Evolutionary conservation across 2,329 filamentous ascomycete species (phyloP).

Genomic region (Ophiocordyceps robertsii): DNA sequence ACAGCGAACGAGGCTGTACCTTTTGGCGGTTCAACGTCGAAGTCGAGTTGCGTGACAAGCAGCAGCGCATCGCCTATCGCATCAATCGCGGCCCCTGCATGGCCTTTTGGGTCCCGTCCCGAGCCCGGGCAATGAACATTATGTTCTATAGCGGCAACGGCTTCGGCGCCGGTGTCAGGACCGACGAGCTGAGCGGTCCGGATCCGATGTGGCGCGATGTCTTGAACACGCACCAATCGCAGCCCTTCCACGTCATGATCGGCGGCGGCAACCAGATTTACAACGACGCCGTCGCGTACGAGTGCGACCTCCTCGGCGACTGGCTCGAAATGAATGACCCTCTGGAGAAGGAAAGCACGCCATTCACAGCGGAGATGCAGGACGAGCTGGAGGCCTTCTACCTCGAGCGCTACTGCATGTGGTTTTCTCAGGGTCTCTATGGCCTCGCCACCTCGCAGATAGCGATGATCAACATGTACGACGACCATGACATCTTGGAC

Average conservation of each 20-base stretch:
- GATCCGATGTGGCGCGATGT: slow-evolving; percentile 97
- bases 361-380: slow-evolving; percentile 72
- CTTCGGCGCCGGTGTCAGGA: slow-evolving; percentile 68
- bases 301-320: slow-evolving; percentile 64
- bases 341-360: slow-evolving; percentile 61
- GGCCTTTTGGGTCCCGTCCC: slow-evolving; percentile 88
- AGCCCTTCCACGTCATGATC: slow-evolving; percentile 96
- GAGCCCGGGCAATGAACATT: slow-evolving; percentile 83
- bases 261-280: slow-evolving; percentile 96
- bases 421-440: slow-evolving; percentile 94
- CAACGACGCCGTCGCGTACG: slow-evolving; percentile 69
- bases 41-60: slow-evolving; percentile 63
- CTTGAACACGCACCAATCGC: slow-evolving; percentile 77
- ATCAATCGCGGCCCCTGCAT: slow-evolving; percentile 84
- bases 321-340: slow-evolving; percentile 78
- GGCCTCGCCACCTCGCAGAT: slow-evolving; percentile 89
- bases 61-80: slow-evolving; percentile 84
- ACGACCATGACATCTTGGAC: slow-evolving; percentile 86
- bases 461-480: slow-evolving; percentile 96
- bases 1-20: slow-evolving; percentile 74
- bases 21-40: slow-evolving; percentile 98
- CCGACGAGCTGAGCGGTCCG: slow-evolving; percentile 74
- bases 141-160: slow-evolving; percentile 99
- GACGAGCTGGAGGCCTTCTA: slow-evolving; percentile 83
- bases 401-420: slow-evolving; percentile 75